Conservation (phyloP, 768 basidiomycete genomes). For the Suillus placidus region DNA sequence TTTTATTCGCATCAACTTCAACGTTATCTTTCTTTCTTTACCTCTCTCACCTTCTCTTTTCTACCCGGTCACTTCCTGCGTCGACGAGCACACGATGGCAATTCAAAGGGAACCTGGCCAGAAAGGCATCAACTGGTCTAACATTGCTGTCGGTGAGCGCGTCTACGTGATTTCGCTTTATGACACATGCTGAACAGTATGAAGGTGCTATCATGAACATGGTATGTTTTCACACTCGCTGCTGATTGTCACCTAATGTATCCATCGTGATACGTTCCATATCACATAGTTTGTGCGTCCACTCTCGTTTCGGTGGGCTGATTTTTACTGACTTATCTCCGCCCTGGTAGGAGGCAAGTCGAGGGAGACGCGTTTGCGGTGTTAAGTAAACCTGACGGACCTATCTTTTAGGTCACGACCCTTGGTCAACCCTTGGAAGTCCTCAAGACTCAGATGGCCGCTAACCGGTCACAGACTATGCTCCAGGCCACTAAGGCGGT, state of each 20-base stretch:
- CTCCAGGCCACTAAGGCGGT: constrained; percentile 79
- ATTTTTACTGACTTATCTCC: constrained; percentile 19
- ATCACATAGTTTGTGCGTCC: constrained; percentile 48
- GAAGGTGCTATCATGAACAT: constrained; percentile 98
- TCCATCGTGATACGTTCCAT: constrained; percentile 13
- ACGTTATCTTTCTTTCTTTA: constrained; percentile 8
- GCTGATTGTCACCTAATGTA: not conserved
- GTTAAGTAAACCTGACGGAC: constrained; percentile 7
- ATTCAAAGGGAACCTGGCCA: constrained; percentile 86
- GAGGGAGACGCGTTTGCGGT: not conserved
- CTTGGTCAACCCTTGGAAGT: constrained; percentile 98
- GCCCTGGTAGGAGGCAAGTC: constrained; percentile 68
- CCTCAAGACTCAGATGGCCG: constrained; percentile 99
- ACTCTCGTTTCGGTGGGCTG: constrained; percentile 7
- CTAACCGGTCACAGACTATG: constrained; percentile 93
- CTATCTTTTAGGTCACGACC: constrained; percentile 78
- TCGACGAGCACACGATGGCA: constrained; percentile 57
- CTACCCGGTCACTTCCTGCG: constrained; percentile 15
- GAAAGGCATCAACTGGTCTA: constrained; percentile 92
- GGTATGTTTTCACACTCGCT: constrained; percentile 57
- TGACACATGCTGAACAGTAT: constrained; percentile 23
- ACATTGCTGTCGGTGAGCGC: constrained; percentile 87
- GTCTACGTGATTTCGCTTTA: constrained; percentile 17
- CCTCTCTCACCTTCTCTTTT: constrained; percentile 13
- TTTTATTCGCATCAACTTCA: constrained; percentile 13